phyloP scores from a whole-genome alignment of 2,329 filamentous ascomycete genomes.

The Anisogramma anomala region DNA sequence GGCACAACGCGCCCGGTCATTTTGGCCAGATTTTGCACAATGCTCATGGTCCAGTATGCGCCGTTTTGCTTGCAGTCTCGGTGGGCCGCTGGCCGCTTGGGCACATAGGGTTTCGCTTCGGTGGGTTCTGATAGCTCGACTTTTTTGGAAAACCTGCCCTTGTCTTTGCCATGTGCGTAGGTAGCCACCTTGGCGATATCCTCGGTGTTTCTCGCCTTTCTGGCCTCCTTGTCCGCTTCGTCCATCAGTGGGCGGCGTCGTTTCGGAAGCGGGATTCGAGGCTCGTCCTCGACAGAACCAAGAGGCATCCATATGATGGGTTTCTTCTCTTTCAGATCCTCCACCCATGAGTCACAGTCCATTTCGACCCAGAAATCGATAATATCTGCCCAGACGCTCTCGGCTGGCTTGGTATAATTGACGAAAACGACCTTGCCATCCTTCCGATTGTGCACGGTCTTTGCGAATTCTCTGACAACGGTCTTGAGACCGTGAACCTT shows the following conservation, averaged over 20 bases:
- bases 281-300: slow-evolving; percentile 30
- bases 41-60: slow-evolving; percentile 33
- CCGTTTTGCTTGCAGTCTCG: slow-evolving; percentile 36
- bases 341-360: slow-evolving; percentile 65
- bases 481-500: slow-evolving; percentile 61
- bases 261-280: slow-evolving; percentile 23
- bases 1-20: slow-evolving; percentile 21
- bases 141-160: slow-evolving; percentile 18
- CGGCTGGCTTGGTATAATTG: slow-evolving; percentile 59
- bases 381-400: slow-evolving; percentile 60
- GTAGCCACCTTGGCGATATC: slow-evolving; percentile 10
- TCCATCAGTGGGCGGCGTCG: slow-evolving; percentile 21
- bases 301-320: slow-evolving; percentile 48
- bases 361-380: slow-evolving; percentile 66
- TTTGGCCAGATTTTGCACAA: slow-evolving; percentile 28
- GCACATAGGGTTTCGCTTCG: slow-evolving; percentile 21
- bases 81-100: slow-evolving; percentile 29
- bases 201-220: slow-evolving; percentile 24
- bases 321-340: slow-evolving; percentile 47
- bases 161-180: slow-evolving; percentile 1
- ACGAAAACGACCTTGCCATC: slow-evolving; percentile 62
- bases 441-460: slow-evolving; percentile 50
- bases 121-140: neutral
- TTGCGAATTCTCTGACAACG: slow-evolving; percentile 60
- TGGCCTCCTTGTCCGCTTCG: slow-evolving; percentile 15